A percentile compares a stretch with the other conserved stretches of the same genome.
phyloP scores from a whole-genome alignment of 768 basidiomycete species.

The Suillus fuscotomentosus region DNA sequence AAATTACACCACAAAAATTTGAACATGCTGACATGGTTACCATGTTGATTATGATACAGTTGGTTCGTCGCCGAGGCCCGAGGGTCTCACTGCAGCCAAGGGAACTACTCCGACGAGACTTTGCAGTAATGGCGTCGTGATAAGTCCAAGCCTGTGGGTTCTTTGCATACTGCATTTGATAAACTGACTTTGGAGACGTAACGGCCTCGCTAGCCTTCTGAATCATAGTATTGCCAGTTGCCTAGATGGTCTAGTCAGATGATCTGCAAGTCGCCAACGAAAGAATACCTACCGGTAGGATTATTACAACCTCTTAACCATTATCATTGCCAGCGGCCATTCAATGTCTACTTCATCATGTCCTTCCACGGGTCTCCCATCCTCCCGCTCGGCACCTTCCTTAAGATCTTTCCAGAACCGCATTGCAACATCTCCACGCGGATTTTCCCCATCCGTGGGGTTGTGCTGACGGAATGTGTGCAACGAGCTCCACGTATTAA shows the following conservation, averaged over 20 bases:
- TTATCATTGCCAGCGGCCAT: slow-evolving; percentile 27
- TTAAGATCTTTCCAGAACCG: slow-evolving; percentile 60
- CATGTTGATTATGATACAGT: not conserved
- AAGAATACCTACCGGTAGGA: not conserved
- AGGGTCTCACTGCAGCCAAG: not conserved
- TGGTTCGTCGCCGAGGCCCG: not conserved
- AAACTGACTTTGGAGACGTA: too few species aligned
- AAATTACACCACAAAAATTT: too few species aligned
- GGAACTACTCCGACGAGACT: not conserved
- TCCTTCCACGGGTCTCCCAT: slow-evolving; percentile 17
- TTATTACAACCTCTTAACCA: slow-evolving; percentile 11
- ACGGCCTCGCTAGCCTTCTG: not conserved
- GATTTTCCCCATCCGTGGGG: slow-evolving; percentile 49
- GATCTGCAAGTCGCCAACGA: not conserved
- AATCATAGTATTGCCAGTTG: not conserved
- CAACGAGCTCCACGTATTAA: slow-evolving; percentile 69
- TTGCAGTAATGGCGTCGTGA: not conserved
- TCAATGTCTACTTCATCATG: slow-evolving; percentile 30
- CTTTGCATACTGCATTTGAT: too few species aligned
- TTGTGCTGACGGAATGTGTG: slow-evolving; percentile 63
- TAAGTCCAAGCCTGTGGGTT: not conserved
- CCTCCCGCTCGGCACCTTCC: slow-evolving; percentile 32
- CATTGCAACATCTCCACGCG: slow-evolving; percentile 62
- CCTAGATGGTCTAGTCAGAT: not conserved
- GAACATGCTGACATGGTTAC: too few species aligned